Evolutionary conservation across 148 eudicot genomes (phyloP).

Genomic region (Camellia lanceoleosa): DNA sequence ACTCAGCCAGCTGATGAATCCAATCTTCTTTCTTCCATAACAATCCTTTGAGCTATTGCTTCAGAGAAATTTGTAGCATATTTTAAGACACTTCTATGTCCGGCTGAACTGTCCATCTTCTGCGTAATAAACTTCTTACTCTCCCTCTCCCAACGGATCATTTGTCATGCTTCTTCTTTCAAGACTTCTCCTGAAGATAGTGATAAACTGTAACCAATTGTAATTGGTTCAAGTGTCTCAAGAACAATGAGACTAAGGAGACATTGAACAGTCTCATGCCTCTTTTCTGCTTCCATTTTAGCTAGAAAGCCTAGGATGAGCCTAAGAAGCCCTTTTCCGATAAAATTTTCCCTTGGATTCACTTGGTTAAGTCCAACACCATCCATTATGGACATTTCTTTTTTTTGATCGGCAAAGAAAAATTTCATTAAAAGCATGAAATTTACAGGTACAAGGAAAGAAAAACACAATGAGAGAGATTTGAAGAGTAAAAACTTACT

Average conservation of each 20-base stretch:
- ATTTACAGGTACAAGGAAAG: no score
- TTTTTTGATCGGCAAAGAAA: no score
- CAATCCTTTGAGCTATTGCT: slow-evolving; percentile 48
- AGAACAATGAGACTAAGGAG: slow-evolving; percentile 31
- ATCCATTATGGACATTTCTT: slow-evolving; percentile 18
- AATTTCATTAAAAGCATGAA: no score
- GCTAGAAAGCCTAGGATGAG: slow-evolving; percentile 54
- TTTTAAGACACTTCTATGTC: slow-evolving; percentile 31
- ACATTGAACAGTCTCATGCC: slow-evolving; percentile 33
- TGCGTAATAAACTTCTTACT: slow-evolving; percentile 27
- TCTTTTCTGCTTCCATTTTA: slow-evolving; percentile 29
- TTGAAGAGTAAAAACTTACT: no score
- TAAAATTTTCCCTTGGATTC: slow-evolving; percentile 28
- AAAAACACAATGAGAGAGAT: no score
- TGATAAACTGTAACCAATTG: slow-evolving; percentile 30
- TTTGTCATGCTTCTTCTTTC: slow-evolving; percentile 23
- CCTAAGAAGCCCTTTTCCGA: slow-evolving; percentile 38
- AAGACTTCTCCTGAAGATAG: slow-evolving; percentile 37
- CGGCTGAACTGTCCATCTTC: slow-evolving; percentile 33
- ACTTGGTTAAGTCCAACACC: slow-evolving; percentile 19
- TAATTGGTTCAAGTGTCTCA: slow-evolving; percentile 33
- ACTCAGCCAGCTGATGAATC: slow-evolving; percentile 36
- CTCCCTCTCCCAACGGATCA: slow-evolving; percentile 53
- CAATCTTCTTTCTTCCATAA: slow-evolving; percentile 47
- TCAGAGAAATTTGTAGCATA: slow-evolving; percentile 46